Percentiles rank a stretch among this genome's conserved stretches.
phyloP scores from a whole-genome alignment of 2,329 filamentous ascomycete species.

The Aspergillus awamori region DNA sequence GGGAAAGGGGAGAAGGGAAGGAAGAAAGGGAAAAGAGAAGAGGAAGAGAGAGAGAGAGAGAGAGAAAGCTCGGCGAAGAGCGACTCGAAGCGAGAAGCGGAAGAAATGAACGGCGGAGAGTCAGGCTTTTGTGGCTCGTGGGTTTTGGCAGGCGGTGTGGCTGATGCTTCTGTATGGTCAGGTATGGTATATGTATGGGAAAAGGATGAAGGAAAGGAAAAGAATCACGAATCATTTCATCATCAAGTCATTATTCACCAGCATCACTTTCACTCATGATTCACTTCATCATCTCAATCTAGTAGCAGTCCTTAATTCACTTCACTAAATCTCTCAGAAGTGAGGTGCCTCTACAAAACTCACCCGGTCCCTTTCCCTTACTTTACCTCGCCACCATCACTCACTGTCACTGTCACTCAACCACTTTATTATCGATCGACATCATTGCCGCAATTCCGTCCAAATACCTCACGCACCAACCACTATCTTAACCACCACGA shows the following conservation, averaged over 20 bases:
- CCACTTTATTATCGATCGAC: no score
- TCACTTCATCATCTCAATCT: not conserved
- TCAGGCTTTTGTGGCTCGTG: conserved; percentile 9
- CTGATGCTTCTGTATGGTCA: conserved; percentile 4
- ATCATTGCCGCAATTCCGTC: not conserved
- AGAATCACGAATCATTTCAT: no score
- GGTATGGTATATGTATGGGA: not conserved
- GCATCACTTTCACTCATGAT: no score
- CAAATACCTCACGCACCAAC: conserved; percentile 8
- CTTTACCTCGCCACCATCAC: not conserved
- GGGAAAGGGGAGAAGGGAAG: conserved; percentile 19
- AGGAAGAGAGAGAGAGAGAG: conserved; percentile 14
- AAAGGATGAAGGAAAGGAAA: no score
- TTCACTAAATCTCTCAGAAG: no score
- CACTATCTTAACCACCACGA: conserved; percentile 5
- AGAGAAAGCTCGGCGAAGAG: conserved; percentile 20
- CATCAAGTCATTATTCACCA: no score
- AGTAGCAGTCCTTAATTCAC: not conserved
- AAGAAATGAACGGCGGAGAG: conserved; percentile 26
- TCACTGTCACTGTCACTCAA: not conserved
- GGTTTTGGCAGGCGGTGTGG: conserved; percentile 23
- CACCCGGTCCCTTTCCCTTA: not conserved
- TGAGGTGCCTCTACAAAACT: not conserved
- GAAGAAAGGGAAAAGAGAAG: conserved; percentile 18
- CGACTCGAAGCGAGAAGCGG: conserved; percentile 18